These are phyloP conservation scores for Massarina eburnea DNA, from an alignment of 2,329 filamentous ascomycete genomes.

Conservation along the genomic window DNA sequence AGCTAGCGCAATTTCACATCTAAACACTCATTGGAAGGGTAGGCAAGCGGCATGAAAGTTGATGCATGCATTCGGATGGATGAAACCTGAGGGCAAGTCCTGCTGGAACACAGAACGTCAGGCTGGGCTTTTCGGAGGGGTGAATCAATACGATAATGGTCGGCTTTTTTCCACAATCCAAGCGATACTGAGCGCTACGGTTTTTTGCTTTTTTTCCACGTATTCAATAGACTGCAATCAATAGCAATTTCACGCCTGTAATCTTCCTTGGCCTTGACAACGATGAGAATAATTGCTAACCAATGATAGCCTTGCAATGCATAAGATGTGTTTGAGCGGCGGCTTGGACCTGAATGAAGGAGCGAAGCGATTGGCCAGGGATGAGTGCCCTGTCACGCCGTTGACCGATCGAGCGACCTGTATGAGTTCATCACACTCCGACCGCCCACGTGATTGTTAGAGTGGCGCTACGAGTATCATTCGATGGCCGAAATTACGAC, in stretches of 20 bases:
- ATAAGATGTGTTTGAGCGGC: constrained; percentile 17
- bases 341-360: constrained; percentile 9
- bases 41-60: constrained; percentile 14
- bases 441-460: constrained; percentile 11
- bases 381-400: neutral
- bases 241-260: constrained; percentile 13
- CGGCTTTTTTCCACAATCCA: neutral
- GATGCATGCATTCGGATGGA: constrained; percentile 16
- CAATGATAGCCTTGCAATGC: constrained; percentile 13
- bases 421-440: constrained; percentile 12
- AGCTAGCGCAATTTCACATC: constrained; percentile 1
- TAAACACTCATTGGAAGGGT: constrained; percentile 19
- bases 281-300: constrained; percentile 8
- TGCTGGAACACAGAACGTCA: constrained; percentile 26
- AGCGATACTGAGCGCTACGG: constrained; percentile 13
- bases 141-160: constrained; percentile 8
- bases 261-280: constrained; percentile 3
- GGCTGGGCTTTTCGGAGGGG: constrained; percentile 11
- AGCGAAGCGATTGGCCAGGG: constrained; percentile 26
- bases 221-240: constrained; percentile 9
- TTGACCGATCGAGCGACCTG: constrained; percentile 1
- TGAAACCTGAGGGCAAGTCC: constrained; percentile 22
- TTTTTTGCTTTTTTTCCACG: constrained; percentile 10
- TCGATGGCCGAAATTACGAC: neutral
- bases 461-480: neutral